phyloP scores from a whole-genome alignment of 2,329 filamentous ascomycete genomes.

The Penicillium sp. region DNA sequence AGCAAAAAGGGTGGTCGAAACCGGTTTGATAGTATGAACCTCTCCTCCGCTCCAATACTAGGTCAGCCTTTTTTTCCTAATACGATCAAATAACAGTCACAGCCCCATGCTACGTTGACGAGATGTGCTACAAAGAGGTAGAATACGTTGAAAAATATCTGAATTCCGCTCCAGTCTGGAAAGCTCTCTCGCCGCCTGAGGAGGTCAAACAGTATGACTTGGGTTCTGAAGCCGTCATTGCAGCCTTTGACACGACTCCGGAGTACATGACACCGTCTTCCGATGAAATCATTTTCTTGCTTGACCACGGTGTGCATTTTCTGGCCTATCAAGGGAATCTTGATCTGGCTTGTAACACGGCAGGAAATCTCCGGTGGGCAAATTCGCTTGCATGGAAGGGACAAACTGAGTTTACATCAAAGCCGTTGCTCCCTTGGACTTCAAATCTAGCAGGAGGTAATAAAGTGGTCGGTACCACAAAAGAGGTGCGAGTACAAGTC shows the following conservation, averaged over 20 bases:
- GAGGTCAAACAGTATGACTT: slow-evolving; percentile 15
- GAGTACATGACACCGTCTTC: slow-evolving; percentile 10
- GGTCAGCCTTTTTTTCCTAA: background rate
- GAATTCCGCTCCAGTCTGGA: slow-evolving; percentile 18
- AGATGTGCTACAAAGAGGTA: slow-evolving; percentile 21
- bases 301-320: slow-evolving; percentile 20
- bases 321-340: slow-evolving; percentile 28
- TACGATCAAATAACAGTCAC: slow-evolving; percentile 17
- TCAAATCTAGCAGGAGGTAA: slow-evolving; percentile 10
- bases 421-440: slow-evolving; percentile 19
- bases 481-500: slow-evolving; percentile 11
- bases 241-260: slow-evolving; percentile 13
- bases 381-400: slow-evolving; percentile 26
- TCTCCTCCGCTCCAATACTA: background rate
- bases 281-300: slow-evolving; percentile 15
- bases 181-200: slow-evolving; percentile 16
- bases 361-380: slow-evolving; percentile 26
- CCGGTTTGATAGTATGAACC: slow-evolving; percentile 24
- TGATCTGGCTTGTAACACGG: slow-evolving; percentile 30
- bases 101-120: slow-evolving; percentile 17
- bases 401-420: slow-evolving; percentile 22
- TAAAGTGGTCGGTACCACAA: slow-evolving; percentile 12
- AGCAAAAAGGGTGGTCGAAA: slow-evolving; percentile 22
- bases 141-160: slow-evolving; percentile 21
- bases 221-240: slow-evolving; percentile 6